Percentiles rank a stretch among this genome's conserved stretches.
These are phyloP conservation scores for Dalbergia oliveri DNA, from an alignment of 306 rosid genomes.

Conservation along the genomic window DNA sequence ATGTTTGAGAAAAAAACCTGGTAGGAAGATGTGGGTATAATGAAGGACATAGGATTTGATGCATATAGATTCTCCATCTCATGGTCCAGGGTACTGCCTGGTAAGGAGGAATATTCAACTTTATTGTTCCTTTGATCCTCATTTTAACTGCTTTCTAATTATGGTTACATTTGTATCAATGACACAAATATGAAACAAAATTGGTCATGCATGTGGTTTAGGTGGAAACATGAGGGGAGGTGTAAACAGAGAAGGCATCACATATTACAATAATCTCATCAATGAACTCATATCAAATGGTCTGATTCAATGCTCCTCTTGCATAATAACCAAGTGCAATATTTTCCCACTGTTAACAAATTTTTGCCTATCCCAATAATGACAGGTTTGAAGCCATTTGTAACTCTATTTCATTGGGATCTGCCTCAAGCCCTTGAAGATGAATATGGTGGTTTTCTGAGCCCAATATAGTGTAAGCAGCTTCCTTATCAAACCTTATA, in stretches of 20 bases:
- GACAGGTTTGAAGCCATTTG: conserved; percentile 61
- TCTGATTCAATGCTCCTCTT: neutral
- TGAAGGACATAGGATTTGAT: conserved; percentile 69
- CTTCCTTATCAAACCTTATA: neutral
- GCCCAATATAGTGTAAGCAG: conserved; percentile 61
- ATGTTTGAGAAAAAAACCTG: conserved; percentile 1
- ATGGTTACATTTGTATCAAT: conserved; percentile 6
- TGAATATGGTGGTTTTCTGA: conserved; percentile 65
- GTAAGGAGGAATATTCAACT: conserved; percentile 39
- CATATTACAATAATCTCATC: conserved; percentile 71
- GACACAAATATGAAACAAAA: conserved; percentile 5
- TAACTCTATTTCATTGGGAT: conserved; percentile 73
- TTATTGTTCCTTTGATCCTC: conserved; percentile 2
- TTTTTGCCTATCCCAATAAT: neutral
- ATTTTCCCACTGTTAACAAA: conserved; percentile 38
- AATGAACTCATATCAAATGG: conserved; percentile 64
- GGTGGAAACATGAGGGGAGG: conserved; percentile 76
- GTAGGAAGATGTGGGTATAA: conserved; percentile 71
- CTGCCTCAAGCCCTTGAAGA: conserved; percentile 71
- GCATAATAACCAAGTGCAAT: neutral
- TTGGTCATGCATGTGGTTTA: conserved; percentile 24
- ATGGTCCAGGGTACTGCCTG: conserved; percentile 72
- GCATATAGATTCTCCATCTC: conserved; percentile 72
- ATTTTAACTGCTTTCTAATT: neutral
- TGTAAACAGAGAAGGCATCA: conserved; percentile 61